Evolutionary conservation across 2,329 filamentous ascomycete species (phyloP), one percentile per base, ranked within the genome.

Genomic region (Capronia americana): DNA sequence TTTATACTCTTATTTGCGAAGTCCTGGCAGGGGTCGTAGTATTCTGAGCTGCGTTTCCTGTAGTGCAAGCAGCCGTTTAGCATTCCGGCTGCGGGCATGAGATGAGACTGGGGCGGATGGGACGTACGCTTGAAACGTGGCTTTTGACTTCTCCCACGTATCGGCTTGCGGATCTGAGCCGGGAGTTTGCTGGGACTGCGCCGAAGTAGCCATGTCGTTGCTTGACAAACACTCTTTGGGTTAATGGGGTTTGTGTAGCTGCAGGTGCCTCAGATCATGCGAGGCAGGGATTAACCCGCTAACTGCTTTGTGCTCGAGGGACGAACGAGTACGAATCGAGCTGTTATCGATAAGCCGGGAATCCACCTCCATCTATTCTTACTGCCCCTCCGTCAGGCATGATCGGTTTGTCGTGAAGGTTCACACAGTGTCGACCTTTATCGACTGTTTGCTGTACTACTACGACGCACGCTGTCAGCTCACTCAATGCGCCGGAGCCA

Each of bases 1-100:
- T 88, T 89, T 72, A 97, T 89, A 79, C 93, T 97, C 75, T 87
- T 86, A 72, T 90, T 84, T 7, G 95, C 94, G 4, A 92, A 92
- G 74, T 97, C 94, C 78, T 98, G 94, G 79, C 95, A 99, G 1
- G 95, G 95, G 74, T 99, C 95, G 77, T 92, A 92, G 81, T 90
- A 98, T 77, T 97, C 89, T 83, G 93, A 97, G 75, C 90, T 87
- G 63, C 85, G 86, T 84, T 98, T 98, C 72, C 94, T 97, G 74
- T 12, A 44, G 34, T n/a, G 26, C 20, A 44, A 28, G 14, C 10
- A 6, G n/a, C 67, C 4, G 17, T 32, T 54, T 50, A 54, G 38
- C 20, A 23, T 53, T 11, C 26, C 50, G 44, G 38, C 17, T 62
- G 48, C 28, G 46, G 55, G 17, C 30, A n/a, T n/a, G 38, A n/a